Evolutionary conservation across 169 alveolate species (phyloP).

Genomic region (Plasmodium vinckei): DNA sequence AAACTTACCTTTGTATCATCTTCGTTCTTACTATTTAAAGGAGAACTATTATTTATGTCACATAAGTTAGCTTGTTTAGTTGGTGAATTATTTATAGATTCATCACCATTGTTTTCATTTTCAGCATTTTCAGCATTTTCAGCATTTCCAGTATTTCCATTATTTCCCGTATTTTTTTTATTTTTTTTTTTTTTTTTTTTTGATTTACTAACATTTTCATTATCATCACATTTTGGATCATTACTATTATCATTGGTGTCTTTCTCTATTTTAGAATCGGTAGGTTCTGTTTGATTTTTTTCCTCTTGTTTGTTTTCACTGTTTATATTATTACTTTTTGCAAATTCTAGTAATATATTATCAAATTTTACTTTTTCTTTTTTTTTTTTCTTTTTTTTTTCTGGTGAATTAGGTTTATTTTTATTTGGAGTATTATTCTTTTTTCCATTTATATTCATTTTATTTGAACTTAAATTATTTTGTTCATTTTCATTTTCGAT

Average conservation of each 20-base stretch:
- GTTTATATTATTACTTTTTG: conserved; percentile 6
- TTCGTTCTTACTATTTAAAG: background rate
- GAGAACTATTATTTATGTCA: background rate
- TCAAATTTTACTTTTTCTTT: conserved; percentile 27
- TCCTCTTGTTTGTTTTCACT: background rate
- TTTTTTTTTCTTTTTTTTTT: conserved; percentile 25
- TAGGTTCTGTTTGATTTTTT: background rate
- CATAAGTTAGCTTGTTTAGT: background rate
- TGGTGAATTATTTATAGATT: background rate
- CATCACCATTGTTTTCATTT: background rate
- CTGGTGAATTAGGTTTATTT: conserved; percentile 7
- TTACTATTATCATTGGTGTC: background rate
- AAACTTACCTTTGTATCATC: background rate
- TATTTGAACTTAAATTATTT: background rate
- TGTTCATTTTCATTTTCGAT: background rate
- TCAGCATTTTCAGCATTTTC: no score
- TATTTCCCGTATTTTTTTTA: conserved; percentile 13
- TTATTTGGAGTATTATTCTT: background rate
- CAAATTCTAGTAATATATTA: conserved; percentile 30
- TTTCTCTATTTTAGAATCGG: background rate
- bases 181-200: conserved; percentile 59
- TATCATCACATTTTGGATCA: conserved; percentile 7
- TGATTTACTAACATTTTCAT: conserved; percentile 10
- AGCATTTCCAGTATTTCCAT: no score
- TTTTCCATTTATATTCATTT: background rate